A percentile compares a stretch with the other conserved stretches of the same genome.
phyloP scores from a whole-genome alignment of 2,329 filamentous ascomycete species.

The Penicillium sp. region DNA sequence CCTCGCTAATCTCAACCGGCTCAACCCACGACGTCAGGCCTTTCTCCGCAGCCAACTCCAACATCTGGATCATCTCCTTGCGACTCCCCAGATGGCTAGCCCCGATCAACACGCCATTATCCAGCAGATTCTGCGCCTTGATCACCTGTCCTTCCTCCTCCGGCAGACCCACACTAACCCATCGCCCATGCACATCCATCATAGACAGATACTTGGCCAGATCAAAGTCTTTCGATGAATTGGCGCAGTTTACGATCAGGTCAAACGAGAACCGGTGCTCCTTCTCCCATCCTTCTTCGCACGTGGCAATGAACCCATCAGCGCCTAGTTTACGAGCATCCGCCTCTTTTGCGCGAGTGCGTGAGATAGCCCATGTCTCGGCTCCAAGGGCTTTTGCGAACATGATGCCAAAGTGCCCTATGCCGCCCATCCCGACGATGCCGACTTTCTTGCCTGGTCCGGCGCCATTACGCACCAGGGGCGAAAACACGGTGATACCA shows the following conservation, averaged over 20 bases:
- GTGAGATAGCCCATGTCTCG: conserved; percentile 60
- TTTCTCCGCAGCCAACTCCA: conserved; percentile 67
- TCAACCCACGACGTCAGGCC: conserved; percentile 65
- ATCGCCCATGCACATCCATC: conserved; percentile 76
- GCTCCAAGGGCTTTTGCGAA: conserved; percentile 65
- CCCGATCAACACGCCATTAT: conserved; percentile 69
- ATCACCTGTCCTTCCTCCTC: conserved; percentile 69
- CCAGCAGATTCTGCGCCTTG: conserved; percentile 69
- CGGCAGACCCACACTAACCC: conserved; percentile 75
- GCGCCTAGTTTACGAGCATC: conserved; percentile 58
- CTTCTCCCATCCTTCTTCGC: conserved; percentile 57
- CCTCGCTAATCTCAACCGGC: conserved; percentile 67
- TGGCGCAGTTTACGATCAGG: conserved; percentile 70
- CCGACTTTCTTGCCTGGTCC: conserved; percentile 66
- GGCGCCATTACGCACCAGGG: conserved; percentile 54
- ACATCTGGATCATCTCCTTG: conserved; percentile 67
- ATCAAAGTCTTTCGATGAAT: conserved; percentile 66
- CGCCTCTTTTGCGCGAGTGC: conserved; percentile 57
- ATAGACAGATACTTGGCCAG: conserved; percentile 66
- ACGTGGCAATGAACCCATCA: conserved; percentile 57
- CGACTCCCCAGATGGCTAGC: conserved; percentile 68
- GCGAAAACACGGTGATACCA: conserved; percentile 45
- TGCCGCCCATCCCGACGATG: conserved; percentile 66
- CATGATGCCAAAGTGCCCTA: conserved; percentile 66
- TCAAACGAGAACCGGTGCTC: conserved; percentile 53